Conservation (phyloP, 768 basidiomycete species). For the Nidularia pulvinata region DNA sequence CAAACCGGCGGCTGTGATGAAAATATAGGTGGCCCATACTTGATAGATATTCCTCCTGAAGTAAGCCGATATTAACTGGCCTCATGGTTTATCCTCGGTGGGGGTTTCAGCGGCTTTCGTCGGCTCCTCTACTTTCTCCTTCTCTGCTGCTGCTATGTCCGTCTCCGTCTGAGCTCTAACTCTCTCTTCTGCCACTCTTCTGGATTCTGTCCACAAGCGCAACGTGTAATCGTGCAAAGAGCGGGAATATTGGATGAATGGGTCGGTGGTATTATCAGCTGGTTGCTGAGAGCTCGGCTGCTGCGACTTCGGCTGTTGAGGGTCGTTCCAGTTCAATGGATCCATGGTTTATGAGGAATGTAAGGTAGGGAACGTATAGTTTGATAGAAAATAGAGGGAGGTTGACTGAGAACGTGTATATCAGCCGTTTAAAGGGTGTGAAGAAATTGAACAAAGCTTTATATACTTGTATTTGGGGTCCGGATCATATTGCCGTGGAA, state of each 20-base stretch:
- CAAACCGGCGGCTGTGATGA: background rate
- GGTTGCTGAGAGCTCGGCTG: conserved; percentile 12
- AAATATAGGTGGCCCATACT: background rate
- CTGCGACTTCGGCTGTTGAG: conserved; percentile 7
- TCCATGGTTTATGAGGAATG: background rate
- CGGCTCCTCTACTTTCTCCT: background rate
- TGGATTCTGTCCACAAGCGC: conserved; percentile 65
- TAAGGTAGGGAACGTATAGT: background rate
- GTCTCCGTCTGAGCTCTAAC: conserved; percentile 11
- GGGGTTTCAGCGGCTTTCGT: background rate
- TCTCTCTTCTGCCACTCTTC: conserved; percentile 55
- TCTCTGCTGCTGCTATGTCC: background rate
- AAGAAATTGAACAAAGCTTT: conserved; percentile 1
- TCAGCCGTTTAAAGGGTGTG: conserved; percentile 2
- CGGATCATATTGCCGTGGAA: conserved; percentile 16
- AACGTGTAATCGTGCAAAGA: conserved; percentile 70
- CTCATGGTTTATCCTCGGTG: background rate
- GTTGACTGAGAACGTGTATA: conserved; percentile 6
- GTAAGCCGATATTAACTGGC: background rate
- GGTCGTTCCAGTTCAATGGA: conserved; percentile 2
- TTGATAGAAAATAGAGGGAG: conserved; percentile 1
- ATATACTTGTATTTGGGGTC: conserved; percentile 5
- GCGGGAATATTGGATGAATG: conserved; percentile 57
- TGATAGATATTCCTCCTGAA: background rate
- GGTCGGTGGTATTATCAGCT: conserved; percentile 17